A percentile compares a stretch with the other conserved stretches of the same genome.
These are phyloP conservation scores for Cladophialophora chaetospira DNA, from an alignment of 2,329 filamentous ascomycete species.

Conservation along the genomic window DNA sequence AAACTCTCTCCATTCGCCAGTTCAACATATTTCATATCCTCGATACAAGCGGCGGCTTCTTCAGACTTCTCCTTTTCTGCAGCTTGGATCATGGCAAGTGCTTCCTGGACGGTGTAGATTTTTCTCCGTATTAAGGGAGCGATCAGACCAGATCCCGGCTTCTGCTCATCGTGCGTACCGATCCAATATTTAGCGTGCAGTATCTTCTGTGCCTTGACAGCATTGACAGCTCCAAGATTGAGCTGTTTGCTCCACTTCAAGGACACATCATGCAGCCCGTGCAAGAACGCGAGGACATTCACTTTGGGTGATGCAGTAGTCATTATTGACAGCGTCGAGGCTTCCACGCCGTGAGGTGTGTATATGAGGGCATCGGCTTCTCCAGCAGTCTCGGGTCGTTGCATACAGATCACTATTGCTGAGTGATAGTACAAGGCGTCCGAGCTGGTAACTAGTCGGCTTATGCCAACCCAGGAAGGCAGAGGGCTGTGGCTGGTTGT, in stretches of 20 bases:
- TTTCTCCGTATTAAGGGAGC: slow-evolving; percentile 48
- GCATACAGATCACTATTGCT: slow-evolving; percentile 62
- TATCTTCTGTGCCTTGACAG: slow-evolving; percentile 56
- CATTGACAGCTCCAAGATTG: slow-evolving; percentile 66
- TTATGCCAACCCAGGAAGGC: slow-evolving; percentile 60
- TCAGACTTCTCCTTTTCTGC: slow-evolving; percentile 38
- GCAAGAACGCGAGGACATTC: slow-evolving; percentile 60
- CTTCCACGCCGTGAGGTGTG: slow-evolving; percentile 63
- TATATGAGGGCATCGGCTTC: slow-evolving; percentile 60
- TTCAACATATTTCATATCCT: slow-evolving; percentile 53
- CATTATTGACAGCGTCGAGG: slow-evolving; percentile 50
- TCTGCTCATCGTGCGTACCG: slow-evolving; percentile 56
- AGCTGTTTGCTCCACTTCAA: slow-evolving; percentile 55
- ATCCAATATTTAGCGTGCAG: slow-evolving; percentile 64
- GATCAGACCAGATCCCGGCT: slow-evolving; percentile 24
- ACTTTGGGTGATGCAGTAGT: slow-evolving; percentile 50
- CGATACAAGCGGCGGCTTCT: slow-evolving; percentile 38
- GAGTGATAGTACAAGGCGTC: slow-evolving; percentile 64
- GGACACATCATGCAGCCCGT: slow-evolving; percentile 66
- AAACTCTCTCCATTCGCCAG: slow-evolving; percentile 60
- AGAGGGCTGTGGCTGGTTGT: slow-evolving; percentile 49
- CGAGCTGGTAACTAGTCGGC: slow-evolving; percentile 55
- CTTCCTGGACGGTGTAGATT: slow-evolving; percentile 43
- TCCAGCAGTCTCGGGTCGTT: slow-evolving; percentile 23
- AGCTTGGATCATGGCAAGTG: slow-evolving; percentile 43